Evolutionary conservation across 192 early-diverging fungal species (phyloP).

Genomic region (Coemansia sp.): DNA sequence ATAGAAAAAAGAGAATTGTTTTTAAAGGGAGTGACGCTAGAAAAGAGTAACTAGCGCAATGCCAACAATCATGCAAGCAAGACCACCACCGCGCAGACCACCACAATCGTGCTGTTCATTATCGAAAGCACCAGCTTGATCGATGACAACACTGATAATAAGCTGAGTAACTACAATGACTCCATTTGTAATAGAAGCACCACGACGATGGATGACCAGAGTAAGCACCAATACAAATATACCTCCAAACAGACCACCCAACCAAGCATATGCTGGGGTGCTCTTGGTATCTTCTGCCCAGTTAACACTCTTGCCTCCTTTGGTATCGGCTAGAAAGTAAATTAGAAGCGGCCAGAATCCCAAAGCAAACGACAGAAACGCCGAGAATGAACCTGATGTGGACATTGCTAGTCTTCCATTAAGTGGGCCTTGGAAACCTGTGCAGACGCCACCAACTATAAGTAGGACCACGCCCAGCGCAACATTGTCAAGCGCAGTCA

Average conservation of each 20-base stretch:
- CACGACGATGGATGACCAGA: constrained; percentile 50
- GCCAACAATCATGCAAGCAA: constrained; percentile 53
- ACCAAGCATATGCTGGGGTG: constrained; percentile 46
- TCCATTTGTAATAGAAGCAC: constrained; percentile 51
- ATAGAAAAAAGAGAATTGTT: neutral
- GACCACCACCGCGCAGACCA: constrained; percentile 45
- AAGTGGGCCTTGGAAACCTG: constrained; percentile 50
- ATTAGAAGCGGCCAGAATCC: constrained; percentile 55
- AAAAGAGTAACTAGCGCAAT: constrained; percentile 51
- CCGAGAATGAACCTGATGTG: constrained; percentile 46
- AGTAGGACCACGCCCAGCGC: constrained; percentile 44
- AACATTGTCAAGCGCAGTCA: constrained; percentile 34
- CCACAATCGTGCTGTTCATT: constrained; percentile 31
- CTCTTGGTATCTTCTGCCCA: constrained; percentile 25
- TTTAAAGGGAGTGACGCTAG: constrained; percentile 7
- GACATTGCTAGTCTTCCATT: constrained; percentile 49
- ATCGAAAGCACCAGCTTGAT: constrained; percentile 41
- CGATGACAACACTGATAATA: constrained; percentile 49
- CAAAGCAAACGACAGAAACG: constrained; percentile 49
- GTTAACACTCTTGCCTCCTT: constrained; percentile 46
- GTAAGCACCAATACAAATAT: constrained; percentile 53
- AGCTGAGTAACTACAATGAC: constrained; percentile 52
- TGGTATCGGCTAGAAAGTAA: constrained; percentile 50
- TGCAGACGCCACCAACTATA: constrained; percentile 51
- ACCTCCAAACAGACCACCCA: constrained; percentile 48